phyloP scores from a whole-genome alignment of 352 stramenopile species.

The Phytophthora boehmeriae region DNA sequence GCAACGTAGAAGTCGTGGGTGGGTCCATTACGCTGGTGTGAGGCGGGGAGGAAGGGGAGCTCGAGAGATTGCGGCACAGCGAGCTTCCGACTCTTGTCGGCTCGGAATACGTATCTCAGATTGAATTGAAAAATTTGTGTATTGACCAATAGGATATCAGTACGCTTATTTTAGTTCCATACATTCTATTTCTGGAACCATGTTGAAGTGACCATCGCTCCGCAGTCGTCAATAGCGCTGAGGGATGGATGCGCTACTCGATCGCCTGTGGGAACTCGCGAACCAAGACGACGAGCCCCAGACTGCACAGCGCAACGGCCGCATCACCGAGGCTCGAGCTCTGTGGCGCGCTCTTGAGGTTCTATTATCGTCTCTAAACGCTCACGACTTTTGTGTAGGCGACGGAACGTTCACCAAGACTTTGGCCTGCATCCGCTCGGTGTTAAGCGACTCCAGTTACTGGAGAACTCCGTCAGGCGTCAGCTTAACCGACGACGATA shows the following conservation, averaged over 20 bases:
- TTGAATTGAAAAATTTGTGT: too few relatives aligned
- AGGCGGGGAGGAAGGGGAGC: too few relatives aligned
- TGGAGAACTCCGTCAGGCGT: slow-evolving; percentile 19
- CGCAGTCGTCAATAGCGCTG: neutral
- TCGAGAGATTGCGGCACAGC: too few relatives aligned
- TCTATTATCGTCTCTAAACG: slow-evolving; percentile 39
- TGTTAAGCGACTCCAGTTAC: slow-evolving; percentile 33
- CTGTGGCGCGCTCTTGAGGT: slow-evolving; percentile 64
- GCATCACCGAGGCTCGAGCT: slow-evolving; percentile 46
- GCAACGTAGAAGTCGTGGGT: slow-evolving; percentile 4
- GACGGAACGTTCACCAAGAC: slow-evolving; percentile 48
- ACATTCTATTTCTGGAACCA: neutral
- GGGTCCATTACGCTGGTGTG: neutral
- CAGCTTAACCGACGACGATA: slow-evolving; percentile 10
- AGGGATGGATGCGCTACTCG: slow-evolving; percentile 53
- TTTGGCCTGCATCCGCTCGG: slow-evolving; percentile 42
- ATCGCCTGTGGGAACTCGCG: slow-evolving; percentile 44
- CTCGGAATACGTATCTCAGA: too few relatives aligned
- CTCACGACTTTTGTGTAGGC: slow-evolving; percentile 38
- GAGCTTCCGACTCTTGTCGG: neutral
- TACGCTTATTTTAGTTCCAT: too few relatives aligned
- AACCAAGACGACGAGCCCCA: slow-evolving; percentile 24
- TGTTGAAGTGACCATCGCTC: slow-evolving; percentile 10
- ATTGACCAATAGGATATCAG: too few relatives aligned
- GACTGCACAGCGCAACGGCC: slow-evolving; percentile 17